Evolutionary conservation across 768 basidiomycete species (phyloP).

Genomic region (Leccinum disarticulatum): DNA sequence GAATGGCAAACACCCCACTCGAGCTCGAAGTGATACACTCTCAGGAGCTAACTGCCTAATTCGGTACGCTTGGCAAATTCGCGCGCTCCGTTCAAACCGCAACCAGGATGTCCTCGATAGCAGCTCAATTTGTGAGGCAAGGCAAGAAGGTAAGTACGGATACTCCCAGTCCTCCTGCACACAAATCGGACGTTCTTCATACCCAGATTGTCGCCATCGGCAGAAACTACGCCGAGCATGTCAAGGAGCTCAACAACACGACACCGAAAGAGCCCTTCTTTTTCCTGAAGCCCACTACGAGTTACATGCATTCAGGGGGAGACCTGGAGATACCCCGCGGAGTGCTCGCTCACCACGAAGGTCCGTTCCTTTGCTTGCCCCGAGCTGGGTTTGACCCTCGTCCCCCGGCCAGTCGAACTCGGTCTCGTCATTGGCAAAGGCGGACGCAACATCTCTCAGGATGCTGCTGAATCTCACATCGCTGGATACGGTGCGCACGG

Average conservation of each 20-base stretch:
- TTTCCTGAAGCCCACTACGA: conserved; percentile 96
- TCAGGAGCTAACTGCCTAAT: neutral
- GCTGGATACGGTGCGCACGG: conserved; percentile 81
- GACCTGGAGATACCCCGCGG: conserved; percentile 85
- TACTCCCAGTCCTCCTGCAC: neutral
- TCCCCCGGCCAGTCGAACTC: conserved; percentile 70
- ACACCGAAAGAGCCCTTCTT: conserved; percentile 93
- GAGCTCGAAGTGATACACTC: neutral
- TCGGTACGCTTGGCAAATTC: neutral
- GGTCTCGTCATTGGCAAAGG: conserved; percentile 92
- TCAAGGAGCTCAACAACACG: conserved; percentile 88
- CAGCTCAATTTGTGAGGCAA: conserved; percentile 42
- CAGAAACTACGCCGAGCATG: conserved; percentile 89
- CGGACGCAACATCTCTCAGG: conserved; percentile 78
- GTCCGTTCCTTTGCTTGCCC: conserved; percentile 34
- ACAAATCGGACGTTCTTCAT: neutral
- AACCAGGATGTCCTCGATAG: conserved; percentile 32
- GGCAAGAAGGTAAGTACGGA: conserved; percentile 44
- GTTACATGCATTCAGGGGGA: conserved; percentile 77
- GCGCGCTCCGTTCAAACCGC: conserved; percentile 3
- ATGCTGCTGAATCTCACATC: conserved; percentile 71
- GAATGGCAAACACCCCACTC: neutral
- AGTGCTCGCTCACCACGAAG: conserved; percentile 88
- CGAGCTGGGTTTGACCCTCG: neutral
- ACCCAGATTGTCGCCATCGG: conserved; percentile 93